Base-by-base conservation (phyloP, 1,284 basidiomycete genomes). In the Coniferiporia sulphurascens region DNA sequence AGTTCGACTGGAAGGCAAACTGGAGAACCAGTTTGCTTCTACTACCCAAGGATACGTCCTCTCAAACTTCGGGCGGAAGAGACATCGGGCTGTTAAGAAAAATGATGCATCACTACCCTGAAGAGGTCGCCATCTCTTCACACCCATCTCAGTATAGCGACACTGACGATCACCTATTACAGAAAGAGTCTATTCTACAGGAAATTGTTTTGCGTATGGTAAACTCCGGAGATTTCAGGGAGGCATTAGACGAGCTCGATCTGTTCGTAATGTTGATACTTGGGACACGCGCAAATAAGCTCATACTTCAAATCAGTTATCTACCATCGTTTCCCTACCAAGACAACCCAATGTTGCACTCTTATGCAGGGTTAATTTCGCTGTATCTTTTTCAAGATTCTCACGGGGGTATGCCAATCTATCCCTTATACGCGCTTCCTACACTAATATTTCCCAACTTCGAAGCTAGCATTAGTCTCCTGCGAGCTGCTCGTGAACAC, bases 261-360 rank as follows among this genome's bases (percentile, higher is more conserved):
- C 77, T 93, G 90, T 93, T 72, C 66, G 84, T 73, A 15, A n/a
- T 43, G 8, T 45, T 38, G 22, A 45, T 38, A 6, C 52, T 48
- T 56, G 59, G 6, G 56, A 54, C 7, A 38, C 22, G 50, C 45
- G 8, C 59, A 32, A 17, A 19, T 17, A 13, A 46, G 15, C 17
- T 45, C 21, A 55, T n/a, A 34, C 17, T 63, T 1, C 60, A 45
- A 45, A 54, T 41, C 64, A 95, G 91, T 36, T 95, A 91, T 69
- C 78, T 95, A 10, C 86, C 90, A 0, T 88, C 89, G 1, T 87
- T 89, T 69, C 93, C 93, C 0, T 95, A 88, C 73, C 85, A 87
- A 67, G 87, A 92, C 63, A 90, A 91, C 61, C 80, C 87, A 1
- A 74, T 84, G 1, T 75, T 95, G 41, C 91, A 95, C 67, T 76